Base-by-base conservation (phyloP, 495 filamentous ascomycete genomes). In the Talaromyces liani region DNA sequence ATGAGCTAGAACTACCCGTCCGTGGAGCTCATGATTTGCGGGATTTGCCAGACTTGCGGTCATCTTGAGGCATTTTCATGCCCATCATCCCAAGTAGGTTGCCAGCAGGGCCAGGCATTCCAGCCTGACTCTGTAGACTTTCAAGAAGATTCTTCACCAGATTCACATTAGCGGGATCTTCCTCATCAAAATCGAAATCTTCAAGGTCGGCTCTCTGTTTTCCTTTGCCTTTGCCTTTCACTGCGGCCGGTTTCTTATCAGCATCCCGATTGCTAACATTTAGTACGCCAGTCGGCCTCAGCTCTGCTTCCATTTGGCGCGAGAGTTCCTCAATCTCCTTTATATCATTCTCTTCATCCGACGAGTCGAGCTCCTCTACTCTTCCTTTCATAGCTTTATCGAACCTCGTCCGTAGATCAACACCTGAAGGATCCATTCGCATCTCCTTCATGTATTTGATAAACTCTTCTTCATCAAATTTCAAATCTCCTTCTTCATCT, bases 61-160 rank as follows among this genome's bases (percentile, higher is more conserved):
- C 92, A 70, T 95, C 90, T 64, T 89, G 80, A 0, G 93, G 93
- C 64, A 96, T 75, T 36, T 82, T 77, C 66, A 97, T 77, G 29
- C 91, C 90, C 91, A 97, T 87, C 80, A 92, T 82, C 4, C 86
- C 87, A 66, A 98, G 79, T 63, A 98, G 72, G 71, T 96, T 97
- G 1, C 93, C 88, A 4, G 87, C 88, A 2, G 93, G 93, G 0
- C 93, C 93, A 12, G 92, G 79, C 75, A 88, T 82, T 41, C 93
- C 93, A 5, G 78, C 91, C 71, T 97, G 93, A 29, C 87, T 86
- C 67, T 96, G 94, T 69, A 98, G 91, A 69, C 88, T 91, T 75
- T 96, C 90, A n/a, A 97, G 77, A 24, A 97, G 73, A 69, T 97
- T 97, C 71, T 91, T 91, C 39, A 90, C 93, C 5, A 98, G 82